Conservation (phyloP, 352 stramenopile genomes). For the Pythium vanterpoolii region DNA sequence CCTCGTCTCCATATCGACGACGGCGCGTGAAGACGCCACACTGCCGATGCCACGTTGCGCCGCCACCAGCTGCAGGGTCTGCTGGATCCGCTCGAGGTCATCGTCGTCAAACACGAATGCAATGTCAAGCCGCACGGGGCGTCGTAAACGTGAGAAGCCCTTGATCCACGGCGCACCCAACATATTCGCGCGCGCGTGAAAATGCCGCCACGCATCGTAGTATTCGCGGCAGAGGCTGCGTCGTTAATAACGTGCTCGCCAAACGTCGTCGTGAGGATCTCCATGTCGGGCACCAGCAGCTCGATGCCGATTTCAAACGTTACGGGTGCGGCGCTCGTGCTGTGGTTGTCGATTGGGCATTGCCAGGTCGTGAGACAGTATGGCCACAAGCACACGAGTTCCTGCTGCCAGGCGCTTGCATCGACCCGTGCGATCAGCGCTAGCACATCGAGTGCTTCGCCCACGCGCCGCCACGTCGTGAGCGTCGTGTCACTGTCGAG, state of each 20-base stretch:
- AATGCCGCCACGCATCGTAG: too few relatives aligned
- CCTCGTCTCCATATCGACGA: neutral
- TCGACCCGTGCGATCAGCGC: neutral
- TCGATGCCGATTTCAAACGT: neutral
- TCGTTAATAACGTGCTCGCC: too few relatives aligned
- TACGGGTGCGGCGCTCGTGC: too few relatives aligned
- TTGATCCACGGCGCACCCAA: neutral
- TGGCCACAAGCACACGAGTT: neutral
- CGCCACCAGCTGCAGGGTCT: neutral
- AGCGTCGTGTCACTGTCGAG: neutral
- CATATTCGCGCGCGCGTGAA: neutral
- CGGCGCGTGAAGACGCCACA: too few relatives aligned
- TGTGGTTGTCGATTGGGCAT: neutral
- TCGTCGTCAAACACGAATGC: neutral
- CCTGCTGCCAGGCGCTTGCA: neutral
- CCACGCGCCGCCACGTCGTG: neutral
- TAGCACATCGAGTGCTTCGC: neutral
- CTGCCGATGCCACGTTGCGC: neutral
- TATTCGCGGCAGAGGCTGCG: neutral
- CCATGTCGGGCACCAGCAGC: neutral
- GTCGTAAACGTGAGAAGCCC: neutral
- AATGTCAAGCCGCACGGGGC: neutral
- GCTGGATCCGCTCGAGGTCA: neutral
- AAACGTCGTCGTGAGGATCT: neutral
- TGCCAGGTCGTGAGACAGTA: neutral